Percentiles rank a stretch among this genome's conserved stretches.
Evolutionary conservation across 1,284 basidiomycete species (phyloP).

Genomic region (Austroboletus niveus): DNA sequence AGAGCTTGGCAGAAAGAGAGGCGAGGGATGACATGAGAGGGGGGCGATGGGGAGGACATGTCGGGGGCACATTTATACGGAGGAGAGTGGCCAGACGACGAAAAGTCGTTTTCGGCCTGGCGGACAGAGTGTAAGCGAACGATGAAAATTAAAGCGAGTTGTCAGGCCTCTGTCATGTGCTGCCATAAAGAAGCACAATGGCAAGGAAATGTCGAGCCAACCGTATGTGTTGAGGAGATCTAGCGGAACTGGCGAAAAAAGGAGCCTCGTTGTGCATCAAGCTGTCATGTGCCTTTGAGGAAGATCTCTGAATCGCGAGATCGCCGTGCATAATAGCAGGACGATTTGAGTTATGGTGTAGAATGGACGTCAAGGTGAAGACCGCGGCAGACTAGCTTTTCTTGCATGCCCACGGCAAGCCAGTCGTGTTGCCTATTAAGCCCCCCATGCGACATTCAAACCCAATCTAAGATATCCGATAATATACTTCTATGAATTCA

Average conservation of each 20-base stretch:
- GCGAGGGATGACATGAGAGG: slow-evolving; percentile 13
- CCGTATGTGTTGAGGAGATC: slow-evolving; percentile 2
- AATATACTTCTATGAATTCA: slow-evolving; percentile 39
- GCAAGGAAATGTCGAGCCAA: slow-evolving; percentile 10
- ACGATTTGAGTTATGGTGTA: slow-evolving; percentile 15
- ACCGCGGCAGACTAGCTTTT: slow-evolving; percentile 17
- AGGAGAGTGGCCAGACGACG: slow-evolving; percentile 16
- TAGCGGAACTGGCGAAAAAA: slow-evolving; percentile 9
- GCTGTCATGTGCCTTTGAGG: slow-evolving; percentile 13
- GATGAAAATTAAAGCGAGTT: slow-evolving; percentile 23
- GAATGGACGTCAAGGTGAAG: slow-evolving; percentile 2
- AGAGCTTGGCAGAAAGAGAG: slow-evolving; percentile 18
- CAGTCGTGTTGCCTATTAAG: slow-evolving; percentile 8
- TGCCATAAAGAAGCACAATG: slow-evolving; percentile 29
- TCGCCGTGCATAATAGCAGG: slow-evolving; percentile 20
- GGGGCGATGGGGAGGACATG: slow-evolving; percentile 4
- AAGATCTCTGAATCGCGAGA: slow-evolving; percentile 28
- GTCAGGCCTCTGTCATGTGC: slow-evolving; percentile 28
- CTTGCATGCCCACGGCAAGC: slow-evolving; percentile 20
- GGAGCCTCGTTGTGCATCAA: slow-evolving; percentile 16
- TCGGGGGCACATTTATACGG: slow-evolving; percentile 25
- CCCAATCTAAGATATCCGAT: slow-evolving; percentile 19
- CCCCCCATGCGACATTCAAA: slow-evolving; percentile 25
- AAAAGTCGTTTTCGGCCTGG: slow-evolving; percentile 17
- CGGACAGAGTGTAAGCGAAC: slow-evolving; percentile 24